These are phyloP conservation scores for Boechera retrofracta DNA, from an alignment of 345 rosid species.

Conservation along the genomic window DNA sequence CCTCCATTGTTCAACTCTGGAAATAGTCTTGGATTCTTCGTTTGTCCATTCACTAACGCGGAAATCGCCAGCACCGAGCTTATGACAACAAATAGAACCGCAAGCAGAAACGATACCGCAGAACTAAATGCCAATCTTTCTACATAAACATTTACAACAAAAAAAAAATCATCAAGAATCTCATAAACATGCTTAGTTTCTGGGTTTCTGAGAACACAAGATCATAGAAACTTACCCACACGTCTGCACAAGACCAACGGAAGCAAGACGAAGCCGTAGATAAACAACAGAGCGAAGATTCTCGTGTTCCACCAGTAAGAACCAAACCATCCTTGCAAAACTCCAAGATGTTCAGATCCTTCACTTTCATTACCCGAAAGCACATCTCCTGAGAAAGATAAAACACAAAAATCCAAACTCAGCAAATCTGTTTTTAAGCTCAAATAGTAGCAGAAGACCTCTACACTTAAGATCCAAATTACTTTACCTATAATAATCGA, in stretches of 20 bases:
- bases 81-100: slow-evolving; percentile 73
- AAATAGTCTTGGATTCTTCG: slow-evolving; percentile 64
- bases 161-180: slow-evolving; percentile 10
- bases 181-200: not conserved
- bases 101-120: slow-evolving; percentile 50
- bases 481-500: slow-evolving; percentile 77
- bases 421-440: slow-evolving; percentile 13
- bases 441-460: not conserved
- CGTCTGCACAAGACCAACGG: slow-evolving; percentile 72
- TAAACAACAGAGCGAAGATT: slow-evolving; percentile 59
- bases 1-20: slow-evolving; percentile 57
- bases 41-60: slow-evolving; percentile 63
- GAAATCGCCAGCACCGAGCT: slow-evolving; percentile 66
- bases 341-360: slow-evolving; percentile 72
- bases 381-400: slow-evolving; percentile 68
- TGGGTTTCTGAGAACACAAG: not conserved
- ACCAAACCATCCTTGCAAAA: slow-evolving; percentile 91
- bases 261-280: slow-evolving; percentile 62
- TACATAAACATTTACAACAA: slow-evolving; percentile 3
- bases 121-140: slow-evolving; percentile 40
- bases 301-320: slow-evolving; percentile 84
- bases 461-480: not conserved
- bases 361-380: slow-evolving; percentile 65
- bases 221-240: slow-evolving; percentile 56
- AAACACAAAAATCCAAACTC: slow-evolving; percentile 8